Evolutionary conservation across 192 early-diverging fungal genomes (phyloP), one percentile per base, ranked within the genome.

Genomic region (Geranomyces michiganensis): DNA sequence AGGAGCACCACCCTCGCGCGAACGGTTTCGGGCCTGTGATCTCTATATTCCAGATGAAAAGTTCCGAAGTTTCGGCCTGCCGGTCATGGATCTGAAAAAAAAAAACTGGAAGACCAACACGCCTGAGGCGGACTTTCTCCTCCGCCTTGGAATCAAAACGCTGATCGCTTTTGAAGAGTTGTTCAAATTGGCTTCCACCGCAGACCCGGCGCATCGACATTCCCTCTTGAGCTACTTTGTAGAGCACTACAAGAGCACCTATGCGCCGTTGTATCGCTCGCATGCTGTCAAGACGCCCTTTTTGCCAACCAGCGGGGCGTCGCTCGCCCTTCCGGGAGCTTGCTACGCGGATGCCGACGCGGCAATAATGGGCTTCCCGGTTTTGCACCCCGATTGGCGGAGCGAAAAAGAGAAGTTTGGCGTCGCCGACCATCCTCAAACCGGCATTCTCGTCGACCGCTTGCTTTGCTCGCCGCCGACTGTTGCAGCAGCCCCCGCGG

Each of bases 1-100:
- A 30, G 32, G 47, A 0, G 31, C 65, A 4, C 17, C 56, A 5
- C 59, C 63, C 22, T 22, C 68, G 27, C 59, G 70, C 12, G 64
- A 79, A 22, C 71, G 92, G 29, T 90, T 83, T 62, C 76, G 75
- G 21, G 89, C 91, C 15, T 72, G 64, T 8, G 78, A 91, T 22
- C 83, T 96, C 43, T 92, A 88, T 79, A 80, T 79, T 3, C 94
- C 94, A 0, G 81, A 67, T 0, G 87, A 90, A 19, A 81, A 76
- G 0, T 68, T 90, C 14, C 76, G 81, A 0, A 77, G 67, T 14
- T 76, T 96, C 13, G 84, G 84, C 0, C 69, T 94, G 1, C 91
- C 92, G 8, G 56, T 92, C 14, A 75, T 96, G 24, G 73, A 82
- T 32, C 94, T 93, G 93, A 76, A 82, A 73, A 64, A 75, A 41